Evolutionary conservation across 306 rosid species (phyloP).

Genomic region (Vigna trinervia): DNA sequence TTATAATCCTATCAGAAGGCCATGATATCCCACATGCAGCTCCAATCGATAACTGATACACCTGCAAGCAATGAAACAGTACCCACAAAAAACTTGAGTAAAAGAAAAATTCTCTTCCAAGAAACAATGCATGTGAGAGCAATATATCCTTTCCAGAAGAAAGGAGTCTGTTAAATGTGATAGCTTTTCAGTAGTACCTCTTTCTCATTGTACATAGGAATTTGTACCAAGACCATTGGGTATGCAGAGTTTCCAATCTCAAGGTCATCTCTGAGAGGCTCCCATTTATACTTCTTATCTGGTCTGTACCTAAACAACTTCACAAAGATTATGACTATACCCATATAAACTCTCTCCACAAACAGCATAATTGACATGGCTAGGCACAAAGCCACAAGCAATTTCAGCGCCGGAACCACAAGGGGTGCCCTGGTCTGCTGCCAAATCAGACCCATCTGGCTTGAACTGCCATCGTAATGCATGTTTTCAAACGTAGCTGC

Average conservation of each 20-base stretch:
- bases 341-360: constrained; percentile 86
- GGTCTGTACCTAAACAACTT: constrained; percentile 65
- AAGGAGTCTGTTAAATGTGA: not conserved
- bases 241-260: constrained; percentile 71
- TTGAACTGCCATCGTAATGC: constrained; percentile 47
- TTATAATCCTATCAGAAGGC: constrained; percentile 71
- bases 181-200: constrained; percentile 48
- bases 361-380: constrained; percentile 83
- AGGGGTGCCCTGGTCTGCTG: constrained; percentile 63
- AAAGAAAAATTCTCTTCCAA: not conserved
- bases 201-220: constrained; percentile 74
- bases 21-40: constrained; percentile 77
- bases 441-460: constrained; percentile 63
- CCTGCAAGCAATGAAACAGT: constrained; percentile 53
- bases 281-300: constrained; percentile 79
- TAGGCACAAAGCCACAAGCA: constrained; percentile 62
- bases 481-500: constrained; percentile 38
- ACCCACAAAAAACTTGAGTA: constrained; percentile 1
- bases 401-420: constrained; percentile 66
- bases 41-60: constrained; percentile 72
- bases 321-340: constrained; percentile 60
- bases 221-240: constrained; percentile 74
- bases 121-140: not conserved
- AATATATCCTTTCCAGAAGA: too few species aligned
- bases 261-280: constrained; percentile 69